phyloP scores from a whole-genome alignment of 768 basidiomycete species.

The Lyophyllum shimeji region DNA sequence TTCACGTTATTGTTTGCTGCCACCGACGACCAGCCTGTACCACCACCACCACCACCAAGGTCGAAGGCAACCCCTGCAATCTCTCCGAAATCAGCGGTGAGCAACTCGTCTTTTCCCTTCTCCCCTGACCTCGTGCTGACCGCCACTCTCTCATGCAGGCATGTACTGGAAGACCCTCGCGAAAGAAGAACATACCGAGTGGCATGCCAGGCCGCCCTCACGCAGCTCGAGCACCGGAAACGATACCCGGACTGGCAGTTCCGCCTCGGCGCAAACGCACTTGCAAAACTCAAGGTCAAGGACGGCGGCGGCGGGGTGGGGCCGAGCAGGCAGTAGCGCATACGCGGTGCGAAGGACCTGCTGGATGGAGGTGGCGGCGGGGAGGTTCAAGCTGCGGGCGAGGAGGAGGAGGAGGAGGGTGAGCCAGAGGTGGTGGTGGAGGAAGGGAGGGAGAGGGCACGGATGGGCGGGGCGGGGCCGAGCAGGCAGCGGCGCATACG shows the following conservation, averaged over 20 bases:
- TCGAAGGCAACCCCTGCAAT: conserved; percentile 78
- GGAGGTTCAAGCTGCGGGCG: conserved; percentile 29
- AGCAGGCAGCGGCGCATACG: conserved; percentile 2
- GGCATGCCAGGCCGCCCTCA: conserved; percentile 71
- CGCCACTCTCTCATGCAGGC: too few relatives aligned
- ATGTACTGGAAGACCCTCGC: conserved; percentile 75
- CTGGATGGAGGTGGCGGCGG: conserved; percentile 34
- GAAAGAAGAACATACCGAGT: conserved; percentile 63
- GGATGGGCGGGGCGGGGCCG: background rate
- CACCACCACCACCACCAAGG: conserved; percentile 53
- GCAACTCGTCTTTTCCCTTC: conserved; percentile 15
- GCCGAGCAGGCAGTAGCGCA: conserved; percentile 11
- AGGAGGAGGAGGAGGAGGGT: conserved; percentile 46
- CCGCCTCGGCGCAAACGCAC: conserved; percentile 55
- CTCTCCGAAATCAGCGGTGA: conserved; percentile 85
- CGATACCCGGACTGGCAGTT: conserved; percentile 85
- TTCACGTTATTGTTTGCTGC: conserved; percentile 16
- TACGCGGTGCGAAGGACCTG: conserved; percentile 4
- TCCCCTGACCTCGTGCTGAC: too few relatives aligned
- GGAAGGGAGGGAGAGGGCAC: conserved; percentile 44
- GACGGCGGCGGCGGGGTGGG: conserved; percentile 18
- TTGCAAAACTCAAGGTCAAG: conserved; percentile 37
- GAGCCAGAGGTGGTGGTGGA: conserved; percentile 62
- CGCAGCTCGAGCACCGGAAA: conserved; percentile 71
- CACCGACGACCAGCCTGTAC: conserved; percentile 2